Conservation (phyloP, 2,329 filamentous ascomycete genomes). For the Exophiala calicioides region DNA sequence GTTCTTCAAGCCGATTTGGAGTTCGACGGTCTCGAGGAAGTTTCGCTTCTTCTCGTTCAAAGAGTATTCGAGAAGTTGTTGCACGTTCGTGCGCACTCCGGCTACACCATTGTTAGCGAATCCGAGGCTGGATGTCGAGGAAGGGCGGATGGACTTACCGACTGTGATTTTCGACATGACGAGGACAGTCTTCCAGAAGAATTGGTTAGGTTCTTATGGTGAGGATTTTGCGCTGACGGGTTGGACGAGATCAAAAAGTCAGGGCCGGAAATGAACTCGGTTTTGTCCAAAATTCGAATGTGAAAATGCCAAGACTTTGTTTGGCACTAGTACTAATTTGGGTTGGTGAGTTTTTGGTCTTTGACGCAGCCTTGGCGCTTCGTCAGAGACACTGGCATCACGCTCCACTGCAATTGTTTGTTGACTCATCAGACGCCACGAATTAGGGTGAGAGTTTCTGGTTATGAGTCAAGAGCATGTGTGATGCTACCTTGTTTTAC, state of each 20-base stretch:
- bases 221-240: slow-evolving; percentile 55
- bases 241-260: slow-evolving; percentile 1
- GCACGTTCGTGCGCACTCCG: slow-evolving; percentile 94
- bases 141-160: slow-evolving; percentile 44
- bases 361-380: too few species aligned
- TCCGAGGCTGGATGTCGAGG: neutral
- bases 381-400: too few species aligned
- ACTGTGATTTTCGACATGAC: slow-evolving; percentile 61
- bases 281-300: slow-evolving; percentile 7
- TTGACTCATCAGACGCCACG: too few species aligned
- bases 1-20: slow-evolving; percentile 95
- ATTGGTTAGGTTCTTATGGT: slow-evolving; percentile 68
- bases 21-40: slow-evolving; percentile 86
- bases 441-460: too few species aligned
- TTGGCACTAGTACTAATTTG: too few species aligned
- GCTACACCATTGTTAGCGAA: slow-evolving; percentile 49
- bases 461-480: too few species aligned
- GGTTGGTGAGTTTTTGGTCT: too few species aligned
- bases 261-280: neutral
- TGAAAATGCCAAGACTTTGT: too few species aligned
- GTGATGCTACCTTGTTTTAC: too few species aligned
- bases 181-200: slow-evolving; percentile 83
- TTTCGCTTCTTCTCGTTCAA: slow-evolving; percentile 95
- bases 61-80: slow-evolving; percentile 93
- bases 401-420: too few species aligned